phyloP scores from a whole-genome alignment of 192 early-diverging fungal genomes.

The Linnemannia zychae region DNA sequence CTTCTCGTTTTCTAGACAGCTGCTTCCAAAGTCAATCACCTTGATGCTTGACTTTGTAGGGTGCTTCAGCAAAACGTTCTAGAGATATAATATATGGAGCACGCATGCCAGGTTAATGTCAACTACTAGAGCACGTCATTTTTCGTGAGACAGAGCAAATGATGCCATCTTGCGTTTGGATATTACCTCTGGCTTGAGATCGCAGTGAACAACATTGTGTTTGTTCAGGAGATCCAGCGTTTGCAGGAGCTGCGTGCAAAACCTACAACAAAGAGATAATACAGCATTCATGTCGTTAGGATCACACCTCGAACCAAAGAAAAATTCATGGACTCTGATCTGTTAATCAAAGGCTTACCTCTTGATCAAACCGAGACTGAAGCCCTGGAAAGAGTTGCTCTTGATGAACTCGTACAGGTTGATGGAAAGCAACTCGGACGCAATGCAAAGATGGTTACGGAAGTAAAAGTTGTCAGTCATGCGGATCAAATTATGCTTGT shows the following conservation, averaged over 20 bases:
- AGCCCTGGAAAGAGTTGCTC: conserved; percentile 89
- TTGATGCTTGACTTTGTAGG: conserved; percentile 83
- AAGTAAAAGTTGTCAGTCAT: conserved; percentile 95
- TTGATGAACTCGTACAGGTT: conserved; percentile 98
- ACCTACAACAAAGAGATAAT: conserved; percentile 60
- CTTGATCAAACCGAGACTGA: conserved; percentile 77
- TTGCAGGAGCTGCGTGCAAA: conserved; percentile 86
- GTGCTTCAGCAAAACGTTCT: conserved; percentile 86
- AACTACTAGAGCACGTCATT: background rate
- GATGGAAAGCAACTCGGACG: conserved; percentile 91
- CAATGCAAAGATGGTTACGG: conserved; percentile 95
- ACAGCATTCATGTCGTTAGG: background rate
- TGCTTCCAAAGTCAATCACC: conserved; percentile 98
- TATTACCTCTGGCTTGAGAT: conserved; percentile 94
- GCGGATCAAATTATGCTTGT: conserved; percentile 85
- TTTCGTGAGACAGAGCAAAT: conserved; percentile 13
- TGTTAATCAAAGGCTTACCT: conserved; percentile 61
- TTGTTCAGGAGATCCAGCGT: conserved; percentile 77
- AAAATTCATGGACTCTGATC: no score
- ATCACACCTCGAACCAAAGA: background rate
- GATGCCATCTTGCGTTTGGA: background rate
- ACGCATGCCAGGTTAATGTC: background rate
- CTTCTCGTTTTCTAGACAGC: conserved; percentile 90
- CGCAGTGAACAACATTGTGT: conserved; percentile 91
- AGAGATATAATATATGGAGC: conserved; percentile 7